phyloP scores from a whole-genome alignment of 2,329 filamentous ascomycete species.

The Acarospora socialis region DNA sequence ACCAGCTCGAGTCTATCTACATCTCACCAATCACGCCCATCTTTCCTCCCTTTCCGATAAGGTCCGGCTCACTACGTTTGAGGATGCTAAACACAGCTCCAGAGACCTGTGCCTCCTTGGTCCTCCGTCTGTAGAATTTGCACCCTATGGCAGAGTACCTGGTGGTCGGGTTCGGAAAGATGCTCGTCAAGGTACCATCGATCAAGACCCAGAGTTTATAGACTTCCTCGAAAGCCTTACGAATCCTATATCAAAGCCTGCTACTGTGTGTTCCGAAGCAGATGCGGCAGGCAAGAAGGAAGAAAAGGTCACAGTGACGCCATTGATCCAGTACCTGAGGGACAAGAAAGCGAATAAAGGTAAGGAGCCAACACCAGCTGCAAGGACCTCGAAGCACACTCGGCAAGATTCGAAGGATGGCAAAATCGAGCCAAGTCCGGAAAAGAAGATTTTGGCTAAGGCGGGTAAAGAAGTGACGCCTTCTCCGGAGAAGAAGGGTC shows the following conservation, averaged over 20 bases:
- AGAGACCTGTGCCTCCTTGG: constrained; percentile 60
- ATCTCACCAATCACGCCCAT: constrained; percentile 57
- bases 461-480: constrained; percentile 24
- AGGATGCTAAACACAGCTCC: constrained; percentile 66
- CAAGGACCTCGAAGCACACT: constrained; percentile 41
- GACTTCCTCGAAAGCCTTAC: constrained; percentile 79
- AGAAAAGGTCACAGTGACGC: constrained; percentile 64
- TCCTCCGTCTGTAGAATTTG: constrained; percentile 66
- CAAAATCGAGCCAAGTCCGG: constrained; percentile 31
- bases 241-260: constrained; percentile 48
- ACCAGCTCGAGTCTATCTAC: constrained; percentile 69
- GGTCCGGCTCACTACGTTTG: constrained; percentile 56
- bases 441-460: constrained; percentile 27
- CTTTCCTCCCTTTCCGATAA: constrained; percentile 53
- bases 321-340: constrained; percentile 74
- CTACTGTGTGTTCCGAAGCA: constrained; percentile 30
- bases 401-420: constrained; percentile 49
- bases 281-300: constrained; percentile 36
- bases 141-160: constrained; percentile 72
- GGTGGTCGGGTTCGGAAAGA: constrained; percentile 62
- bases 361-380: constrained; percentile 26
- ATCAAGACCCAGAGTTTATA: constrained; percentile 93
- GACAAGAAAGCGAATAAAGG: constrained; percentile 77
- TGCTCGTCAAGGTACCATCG: constrained; percentile 81
- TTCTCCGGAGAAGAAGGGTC: constrained; percentile 19